Conservation (phyloP, 208 protist species). For the Lotmaria passim region DNA sequence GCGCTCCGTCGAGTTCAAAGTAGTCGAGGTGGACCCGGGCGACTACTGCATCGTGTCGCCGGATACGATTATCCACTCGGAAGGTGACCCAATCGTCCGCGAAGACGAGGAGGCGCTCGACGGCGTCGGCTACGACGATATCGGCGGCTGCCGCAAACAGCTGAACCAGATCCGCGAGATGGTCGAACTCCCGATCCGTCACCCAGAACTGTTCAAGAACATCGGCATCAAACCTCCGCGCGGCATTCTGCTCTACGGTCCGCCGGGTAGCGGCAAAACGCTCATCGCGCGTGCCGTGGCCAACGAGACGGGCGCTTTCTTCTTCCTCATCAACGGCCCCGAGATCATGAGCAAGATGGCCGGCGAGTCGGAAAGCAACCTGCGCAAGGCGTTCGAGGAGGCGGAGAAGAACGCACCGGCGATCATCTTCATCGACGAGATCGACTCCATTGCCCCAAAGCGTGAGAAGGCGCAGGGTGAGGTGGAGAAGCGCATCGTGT, state of each 20-base stretch:
- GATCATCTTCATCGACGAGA: constrained; percentile 99
- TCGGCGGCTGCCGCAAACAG: constrained; percentile 99
- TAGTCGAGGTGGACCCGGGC: constrained; percentile 99
- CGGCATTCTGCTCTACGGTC: constrained; percentile 99
- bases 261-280: constrained; percentile 99
- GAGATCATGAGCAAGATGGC: constrained; percentile 99
- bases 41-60: constrained; percentile 98
- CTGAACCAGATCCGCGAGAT: constrained; percentile 99
- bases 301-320: constrained; percentile 99
- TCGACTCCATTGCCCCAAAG: constrained; percentile 99
- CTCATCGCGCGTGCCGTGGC: constrained; percentile 99
- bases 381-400: constrained; percentile 99
- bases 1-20: constrained; percentile 99
- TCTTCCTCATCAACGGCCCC: constrained; percentile 99
- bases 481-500: constrained; percentile 99
- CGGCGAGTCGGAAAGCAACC: constrained; percentile 99
- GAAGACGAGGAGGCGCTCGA: constrained; percentile 99
- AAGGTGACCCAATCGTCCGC: constrained; percentile 99
- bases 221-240: constrained; percentile 98
- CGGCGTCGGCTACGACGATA: constrained; percentile 98
- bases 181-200: constrained; percentile 99
- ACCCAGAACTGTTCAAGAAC: constrained; percentile 99
- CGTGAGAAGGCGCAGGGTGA: constrained; percentile 99
- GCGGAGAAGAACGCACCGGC: constrained; percentile 99
- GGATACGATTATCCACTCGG: constrained; percentile 99